Base-by-base conservation (phyloP, 2,329 filamentous ascomycete species). In the Ambrosiella beaveri region DNA sequence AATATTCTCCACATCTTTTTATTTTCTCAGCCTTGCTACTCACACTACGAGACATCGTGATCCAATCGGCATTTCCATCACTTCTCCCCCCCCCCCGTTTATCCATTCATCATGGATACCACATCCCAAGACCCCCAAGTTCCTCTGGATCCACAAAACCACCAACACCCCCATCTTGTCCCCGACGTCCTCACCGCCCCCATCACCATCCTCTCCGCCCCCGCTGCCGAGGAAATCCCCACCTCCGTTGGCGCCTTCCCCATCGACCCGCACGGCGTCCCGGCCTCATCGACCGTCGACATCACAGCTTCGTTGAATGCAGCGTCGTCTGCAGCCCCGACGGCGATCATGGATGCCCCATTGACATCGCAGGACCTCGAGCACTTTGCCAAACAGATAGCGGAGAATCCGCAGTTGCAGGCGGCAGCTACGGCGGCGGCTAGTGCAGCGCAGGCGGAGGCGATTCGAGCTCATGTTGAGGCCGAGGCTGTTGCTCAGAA, bases 361-460 rank as follows among this genome's bases (percentile, higher is more conserved):
- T n/a, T 54, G 15, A 15, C 41, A 5, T 7, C 52, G 2, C 52
- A 40, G 12, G 38, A 19, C 36, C 37, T 54, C n/a, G 37, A n/a
- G 12, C 37, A 41, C n/a, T 54, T 41, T 35, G 49, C 49, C 49
- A 19, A 17, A 12, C 49, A 51, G 6, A 51, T 51, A 35, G 3
- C 49, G 3, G 49, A 41, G 11, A n/a, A 51, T 27, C 19, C 49
- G 19, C 17, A 51, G 17, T 27, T 27, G 17, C 27, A 13, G 9
- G 49, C 35, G 11, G 6, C 49, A 4, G 49, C 17, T 51, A 27
- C 13, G 13, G 19, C 37, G 15, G 13, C 6, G 38, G 39, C 52
- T 1, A 7, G 17, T 27, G 52, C 50, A 40, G 36, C 47, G n/a
- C 58, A 59, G 13, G 38, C 58, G 36, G 41, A 59, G 27, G 58